Percentiles rank a stretch among this genome's conserved stretches.
Conservation (phyloP, 306 rosid genomes). For the Coriaria nepalensis region DNA sequence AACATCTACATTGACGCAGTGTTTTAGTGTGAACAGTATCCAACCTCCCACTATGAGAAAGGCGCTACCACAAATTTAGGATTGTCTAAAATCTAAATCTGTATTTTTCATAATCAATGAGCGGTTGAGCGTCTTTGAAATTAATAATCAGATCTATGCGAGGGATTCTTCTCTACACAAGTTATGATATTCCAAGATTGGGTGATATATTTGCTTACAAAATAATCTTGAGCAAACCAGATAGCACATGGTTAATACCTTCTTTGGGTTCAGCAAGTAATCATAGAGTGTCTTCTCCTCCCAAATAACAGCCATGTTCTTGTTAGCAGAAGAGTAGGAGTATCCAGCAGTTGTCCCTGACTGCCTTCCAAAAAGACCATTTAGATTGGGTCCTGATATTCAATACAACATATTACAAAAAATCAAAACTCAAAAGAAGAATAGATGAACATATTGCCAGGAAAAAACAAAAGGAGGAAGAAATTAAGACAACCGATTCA, state of each 20-base stretch:
- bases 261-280: constrained; percentile 85
- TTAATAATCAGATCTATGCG: too few relatives aligned
- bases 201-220: too few relatives aligned
- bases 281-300: constrained; percentile 81
- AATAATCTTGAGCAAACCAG: too few relatives aligned
- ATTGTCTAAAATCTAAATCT: too few relatives aligned
- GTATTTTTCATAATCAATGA: too few relatives aligned
- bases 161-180: neutral
- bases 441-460: neutral
- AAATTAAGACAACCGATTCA: neutral
- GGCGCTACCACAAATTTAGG: too few relatives aligned
- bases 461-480: neutral
- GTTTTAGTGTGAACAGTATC: too few relatives aligned
- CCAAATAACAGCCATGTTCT: constrained; percentile 85
- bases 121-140: too few relatives aligned
- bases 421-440: neutral
- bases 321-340: constrained; percentile 84
- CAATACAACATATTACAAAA: neutral
- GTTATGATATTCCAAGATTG: too few relatives aligned
- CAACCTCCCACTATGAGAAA: too few relatives aligned
- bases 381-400: constrained; percentile 69
- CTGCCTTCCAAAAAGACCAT: constrained; percentile 87
- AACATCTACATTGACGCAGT: too few relatives aligned
- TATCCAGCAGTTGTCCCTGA: constrained; percentile 86
- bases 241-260: constrained; percentile 27